These are phyloP conservation scores for Millerozyma miso DNA, from an alignment of 805 yeast genomes.

Conservation along the genomic window DNA sequence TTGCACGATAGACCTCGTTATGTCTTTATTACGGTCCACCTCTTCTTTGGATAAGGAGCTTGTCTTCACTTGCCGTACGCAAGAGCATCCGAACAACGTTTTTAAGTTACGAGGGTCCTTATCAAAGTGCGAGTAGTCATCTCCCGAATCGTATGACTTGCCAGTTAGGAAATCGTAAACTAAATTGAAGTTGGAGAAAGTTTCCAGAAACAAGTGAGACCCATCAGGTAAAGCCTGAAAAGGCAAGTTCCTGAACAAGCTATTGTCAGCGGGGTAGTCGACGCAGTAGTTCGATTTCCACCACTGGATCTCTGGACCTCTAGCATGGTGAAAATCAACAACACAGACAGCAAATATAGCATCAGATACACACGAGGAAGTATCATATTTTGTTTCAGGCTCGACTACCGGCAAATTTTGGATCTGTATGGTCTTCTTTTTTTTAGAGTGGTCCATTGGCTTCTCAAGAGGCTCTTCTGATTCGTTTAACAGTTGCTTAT, in stretches of 20 bases:
- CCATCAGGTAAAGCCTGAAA: slow-evolving; percentile 97
- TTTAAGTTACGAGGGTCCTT: slow-evolving; percentile 40
- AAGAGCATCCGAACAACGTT: slow-evolving; percentile 92
- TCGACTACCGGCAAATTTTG: slow-evolving; percentile 33
- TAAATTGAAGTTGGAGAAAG: slow-evolving; percentile 85
- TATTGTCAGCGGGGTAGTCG: slow-evolving; percentile 27
- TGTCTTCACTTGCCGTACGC: slow-evolving; percentile 77
- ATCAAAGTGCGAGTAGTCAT: slow-evolving; percentile 27
- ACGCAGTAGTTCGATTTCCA: slow-evolving; percentile 55
- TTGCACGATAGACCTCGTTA: slow-evolving; percentile 85
- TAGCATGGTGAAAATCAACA: slow-evolving; percentile 84
- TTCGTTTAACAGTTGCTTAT: slow-evolving; percentile 7
- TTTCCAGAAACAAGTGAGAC: slow-evolving; percentile 88
- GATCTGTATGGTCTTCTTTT: slow-evolving; percentile 27
- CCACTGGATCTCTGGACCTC: slow-evolving; percentile 95
- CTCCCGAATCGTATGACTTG: slow-evolving; percentile 42
- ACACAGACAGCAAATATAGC: slow-evolving; percentile 79
- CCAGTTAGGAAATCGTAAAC: slow-evolving; percentile 57
- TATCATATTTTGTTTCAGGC: slow-evolving; percentile 3
- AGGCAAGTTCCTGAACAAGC: slow-evolving; percentile 81
- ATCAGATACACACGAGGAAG: slow-evolving; percentile 18
- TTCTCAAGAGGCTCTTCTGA: slow-evolving; percentile 2
- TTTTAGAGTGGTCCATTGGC: background rate
- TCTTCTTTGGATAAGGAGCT: slow-evolving; percentile 48
- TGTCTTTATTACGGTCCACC: slow-evolving; percentile 50